Evolutionary conservation across 352 stramenopile species (phyloP), one percentile per base, ranked within the genome.

Genomic region (Phytophthora rubi): DNA sequence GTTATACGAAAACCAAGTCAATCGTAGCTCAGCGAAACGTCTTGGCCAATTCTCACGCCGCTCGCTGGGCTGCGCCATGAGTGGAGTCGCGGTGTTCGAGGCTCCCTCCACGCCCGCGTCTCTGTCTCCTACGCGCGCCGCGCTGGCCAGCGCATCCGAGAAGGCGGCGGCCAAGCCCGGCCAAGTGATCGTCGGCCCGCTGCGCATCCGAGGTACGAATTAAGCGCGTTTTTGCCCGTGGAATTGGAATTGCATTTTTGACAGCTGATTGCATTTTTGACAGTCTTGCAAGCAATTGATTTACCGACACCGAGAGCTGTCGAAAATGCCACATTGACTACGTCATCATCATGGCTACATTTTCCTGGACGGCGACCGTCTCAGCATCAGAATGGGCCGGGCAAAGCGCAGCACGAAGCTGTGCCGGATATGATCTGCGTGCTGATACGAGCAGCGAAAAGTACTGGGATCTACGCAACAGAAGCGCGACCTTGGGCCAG

Each of bases 131-230:
- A 83, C 75, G 51, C 77, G 75, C 28, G 74, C 75, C 21, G 85
- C 85, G 9, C 47, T 90, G 13, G 81, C 77, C 33, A 72, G 79
- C n/a, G 84, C 82, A 15, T 79, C 81, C 42, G 79, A 85, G 60
- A 76, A 82, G 59, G 78, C 76, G 33, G 77, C 77, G 15, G 70
- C 75, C 23, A 83, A 85, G 48, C 72, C 82, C 7, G 81, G 77
- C 8, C 74, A 88, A 6, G 73, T 86, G 54, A 70, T 66, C 30
- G 71, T 80, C 5, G 85, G 85, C 30, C 62, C 78, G 23, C 68
- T 93, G 54, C 78, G 85, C 32, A 80, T 93, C 71, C 82, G 80
- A 83, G 79, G 83, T 88, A 44, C 26, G 66, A 70, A 45, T 45
- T 52, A 49, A 6, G 16, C 42, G 42, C 7, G 15, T 6, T 21